These are phyloP conservation scores for Camellia oleifera DNA, from an alignment of 179 eudicot genomes.

Conservation along the genomic window DNA sequence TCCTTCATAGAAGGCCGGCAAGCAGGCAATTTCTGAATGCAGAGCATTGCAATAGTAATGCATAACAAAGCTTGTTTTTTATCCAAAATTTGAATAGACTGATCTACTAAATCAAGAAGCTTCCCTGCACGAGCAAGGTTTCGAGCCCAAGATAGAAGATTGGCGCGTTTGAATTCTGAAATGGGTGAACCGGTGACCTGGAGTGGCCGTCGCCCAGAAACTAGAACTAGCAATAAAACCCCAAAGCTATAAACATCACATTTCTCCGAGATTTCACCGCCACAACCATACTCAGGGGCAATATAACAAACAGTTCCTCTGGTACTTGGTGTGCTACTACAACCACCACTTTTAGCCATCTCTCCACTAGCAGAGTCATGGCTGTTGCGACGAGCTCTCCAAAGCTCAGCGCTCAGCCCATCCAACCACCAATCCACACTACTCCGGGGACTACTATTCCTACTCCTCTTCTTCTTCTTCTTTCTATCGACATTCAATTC, in stretches of 20 bases:
- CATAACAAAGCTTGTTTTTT: constrained; percentile 64
- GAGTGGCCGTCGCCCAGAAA: constrained; percentile 81
- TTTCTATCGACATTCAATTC: constrained; percentile 35
- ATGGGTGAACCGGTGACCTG: constrained; percentile 77
- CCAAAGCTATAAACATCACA: constrained; percentile 94
- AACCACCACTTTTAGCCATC: constrained; percentile 70
- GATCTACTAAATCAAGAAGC: constrained; percentile 83
- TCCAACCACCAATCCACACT: constrained; percentile 91
- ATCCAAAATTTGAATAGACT: constrained; percentile 41
- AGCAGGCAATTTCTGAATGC: constrained; percentile 78
- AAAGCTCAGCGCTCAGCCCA: constrained; percentile 64
- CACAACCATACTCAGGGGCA: constrained; percentile 71
- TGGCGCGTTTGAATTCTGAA: constrained; percentile 80
- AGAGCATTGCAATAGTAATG: constrained; percentile 63
- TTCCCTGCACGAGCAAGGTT: constrained; percentile 79
- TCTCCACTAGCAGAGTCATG: constrained; percentile 75
- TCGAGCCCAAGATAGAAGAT: constrained; percentile 87
- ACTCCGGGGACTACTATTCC: constrained; percentile 41
- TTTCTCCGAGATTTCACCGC: constrained; percentile 70
- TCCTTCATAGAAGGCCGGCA: constrained; percentile 87
- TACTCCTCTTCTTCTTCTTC: constrained; percentile 45
- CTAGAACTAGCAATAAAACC: constrained; percentile 69
- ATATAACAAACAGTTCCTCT: constrained; percentile 85
- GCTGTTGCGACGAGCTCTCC: constrained; percentile 53
- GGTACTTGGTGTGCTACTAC: constrained; percentile 89